Evolutionary conservation across 2,329 filamentous ascomycete species (phyloP).

Genomic region (Cytospora leucostoma): DNA sequence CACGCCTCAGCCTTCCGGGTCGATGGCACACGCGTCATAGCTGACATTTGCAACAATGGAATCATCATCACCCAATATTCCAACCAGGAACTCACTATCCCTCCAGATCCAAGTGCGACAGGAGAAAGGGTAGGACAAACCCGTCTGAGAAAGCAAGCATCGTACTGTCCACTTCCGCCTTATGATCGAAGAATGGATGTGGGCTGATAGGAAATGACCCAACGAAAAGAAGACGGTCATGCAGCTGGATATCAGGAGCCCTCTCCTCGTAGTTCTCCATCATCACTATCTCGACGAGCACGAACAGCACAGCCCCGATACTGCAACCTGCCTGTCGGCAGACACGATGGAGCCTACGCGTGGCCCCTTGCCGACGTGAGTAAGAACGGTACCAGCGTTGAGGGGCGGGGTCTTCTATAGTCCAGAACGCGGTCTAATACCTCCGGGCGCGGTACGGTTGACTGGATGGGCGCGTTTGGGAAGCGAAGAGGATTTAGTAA

Average conservation of each 20-base stretch:
- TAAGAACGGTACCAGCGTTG: conserved; percentile 29
- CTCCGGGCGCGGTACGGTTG: conserved; percentile 20
- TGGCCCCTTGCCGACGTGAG: conserved; percentile 23
- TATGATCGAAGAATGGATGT: conserved; percentile 22
- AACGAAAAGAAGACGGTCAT: conserved; percentile 17
- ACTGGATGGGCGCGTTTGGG: conserved; percentile 13
- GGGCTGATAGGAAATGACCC: conserved; percentile 26
- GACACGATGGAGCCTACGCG: conserved; percentile 29
- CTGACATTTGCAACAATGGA: conserved; percentile 14
- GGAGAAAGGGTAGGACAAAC: conserved; percentile 19
- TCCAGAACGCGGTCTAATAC: conserved; percentile 29
- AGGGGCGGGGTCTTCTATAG: conserved; percentile 31
- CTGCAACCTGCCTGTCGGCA: conserved; percentile 31
- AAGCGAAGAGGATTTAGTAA: conserved; percentile 33
- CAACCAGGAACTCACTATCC: conserved; percentile 24
- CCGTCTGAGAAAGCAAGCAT: conserved; percentile 27
- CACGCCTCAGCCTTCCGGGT: conserved; percentile 18
- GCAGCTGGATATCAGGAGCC: conserved; percentile 11
- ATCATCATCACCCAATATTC: conserved; percentile 18
- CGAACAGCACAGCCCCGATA: conserved; percentile 31
- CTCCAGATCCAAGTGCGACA: conserved; percentile 21
- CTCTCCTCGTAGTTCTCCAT: conserved; percentile 32
- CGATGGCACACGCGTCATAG: conserved; percentile 23
- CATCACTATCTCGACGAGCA: conserved; percentile 32
- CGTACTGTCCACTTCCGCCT: conserved; percentile 11